Percentiles rank a stretch among this genome's conserved stretches.
phyloP scores from a whole-genome alignment of 73 alveolate genomes.

The Paramecium pentaurelia region DNA sequence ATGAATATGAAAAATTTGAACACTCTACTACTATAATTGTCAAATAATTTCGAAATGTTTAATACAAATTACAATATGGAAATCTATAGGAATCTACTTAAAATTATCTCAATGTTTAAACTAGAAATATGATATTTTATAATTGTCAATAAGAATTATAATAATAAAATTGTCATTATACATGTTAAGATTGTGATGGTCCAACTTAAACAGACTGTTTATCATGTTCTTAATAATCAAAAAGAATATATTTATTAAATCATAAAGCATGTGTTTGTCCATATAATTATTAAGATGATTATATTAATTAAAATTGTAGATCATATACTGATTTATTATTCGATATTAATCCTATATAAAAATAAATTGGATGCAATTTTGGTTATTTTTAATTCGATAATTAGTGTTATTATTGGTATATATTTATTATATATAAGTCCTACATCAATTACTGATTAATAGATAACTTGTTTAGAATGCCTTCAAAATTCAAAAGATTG shows the following conservation, averaged over 20 bases:
- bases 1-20: neutral
- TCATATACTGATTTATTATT: no score
- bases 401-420: no score
- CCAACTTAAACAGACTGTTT: no score
- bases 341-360: no score
- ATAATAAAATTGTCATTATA: neutral
- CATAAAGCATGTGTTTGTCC: no score
- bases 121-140: neutral
- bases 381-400: no score
- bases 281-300: no score
- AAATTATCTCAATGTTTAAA: neutral
- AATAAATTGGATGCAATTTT: no score
- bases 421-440: neutral
- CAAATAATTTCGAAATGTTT: neutral
- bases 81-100: neutral
- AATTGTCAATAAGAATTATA: neutral
- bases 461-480: neutral
- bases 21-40: neutral
- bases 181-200: no score
- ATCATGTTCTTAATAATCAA: no score
- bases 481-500: neutral
- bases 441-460: neutral
- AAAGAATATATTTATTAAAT: no score
- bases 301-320: no score
- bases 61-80: neutral